Evolutionary conservation across 768 basidiomycete genomes (phyloP).

Genomic region (Candolleomyces aberdarensis): DNA sequence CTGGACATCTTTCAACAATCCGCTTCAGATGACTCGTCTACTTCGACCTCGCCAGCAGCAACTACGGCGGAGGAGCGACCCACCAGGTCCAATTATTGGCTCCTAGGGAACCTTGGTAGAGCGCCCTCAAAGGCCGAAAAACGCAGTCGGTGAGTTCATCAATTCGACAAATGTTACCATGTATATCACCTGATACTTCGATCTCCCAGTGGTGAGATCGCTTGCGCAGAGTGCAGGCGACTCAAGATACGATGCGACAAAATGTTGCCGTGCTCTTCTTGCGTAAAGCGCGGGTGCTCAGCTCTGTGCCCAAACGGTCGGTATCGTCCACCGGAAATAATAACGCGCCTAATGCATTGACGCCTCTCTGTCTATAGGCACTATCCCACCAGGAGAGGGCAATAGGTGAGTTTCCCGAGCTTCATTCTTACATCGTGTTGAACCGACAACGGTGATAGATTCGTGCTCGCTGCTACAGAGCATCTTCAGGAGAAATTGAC

Average conservation of each 20-base stretch:
- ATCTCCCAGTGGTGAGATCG: conserved; percentile 34
- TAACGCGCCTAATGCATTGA: not conserved
- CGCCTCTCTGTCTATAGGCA: conserved; percentile 27
- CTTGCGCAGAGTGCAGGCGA: conserved; percentile 42
- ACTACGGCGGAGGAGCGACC: too few species aligned
- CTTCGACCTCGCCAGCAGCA: too few species aligned
- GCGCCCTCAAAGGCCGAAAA: too few species aligned
- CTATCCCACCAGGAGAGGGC: conserved; percentile 53
- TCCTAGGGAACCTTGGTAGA: too few species aligned
- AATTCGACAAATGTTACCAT: too few species aligned
- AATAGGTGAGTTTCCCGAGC: conserved; percentile 35
- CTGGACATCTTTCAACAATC: too few species aligned
- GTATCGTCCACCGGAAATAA: conserved; percentile 2
- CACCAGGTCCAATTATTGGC: too few species aligned
- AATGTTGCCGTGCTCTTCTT: conserved; percentile 44
- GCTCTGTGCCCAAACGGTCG: conserved; percentile 52
- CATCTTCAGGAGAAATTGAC: conserved; percentile 46
- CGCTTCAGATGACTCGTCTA: too few species aligned
- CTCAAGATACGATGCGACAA: conserved; percentile 41
- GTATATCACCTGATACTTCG: too few species aligned
- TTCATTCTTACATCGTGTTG: not conserved
- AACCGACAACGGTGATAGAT: conserved; percentile 25
- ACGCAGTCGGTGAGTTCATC: too few species aligned
- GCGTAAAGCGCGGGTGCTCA: conserved; percentile 48
- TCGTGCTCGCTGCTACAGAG: conserved; percentile 51